Percentiles rank a stretch among this genome's conserved stretches.
These are phyloP conservation scores for Neurospora cerealis DNA, from an alignment of 495 filamentous ascomycete genomes.

Conservation along the genomic window DNA sequence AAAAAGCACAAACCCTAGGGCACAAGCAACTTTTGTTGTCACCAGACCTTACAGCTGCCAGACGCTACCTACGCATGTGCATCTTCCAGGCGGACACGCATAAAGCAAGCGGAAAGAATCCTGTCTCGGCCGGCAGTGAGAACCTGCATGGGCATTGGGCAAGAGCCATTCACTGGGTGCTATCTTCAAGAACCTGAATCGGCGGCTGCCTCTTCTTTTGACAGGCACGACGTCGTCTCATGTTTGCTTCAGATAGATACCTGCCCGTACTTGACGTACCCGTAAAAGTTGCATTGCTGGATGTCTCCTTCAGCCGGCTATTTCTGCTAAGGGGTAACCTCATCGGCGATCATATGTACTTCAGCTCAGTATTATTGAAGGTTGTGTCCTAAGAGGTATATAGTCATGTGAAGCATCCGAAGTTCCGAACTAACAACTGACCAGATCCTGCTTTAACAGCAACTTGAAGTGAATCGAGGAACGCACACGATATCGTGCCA, in stretches of 20 bases:
- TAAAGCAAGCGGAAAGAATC: neutral
- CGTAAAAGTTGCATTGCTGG: neutral
- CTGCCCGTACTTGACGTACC: neutral
- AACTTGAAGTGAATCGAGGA: neutral
- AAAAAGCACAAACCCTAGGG: neutral
- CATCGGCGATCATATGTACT: neutral
- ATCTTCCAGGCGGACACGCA: neutral
- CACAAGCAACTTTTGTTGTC: neutral
- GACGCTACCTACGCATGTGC: neutral
- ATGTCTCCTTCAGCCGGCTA: too few relatives aligned
- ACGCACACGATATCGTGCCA: neutral
- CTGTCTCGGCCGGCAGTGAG: neutral
- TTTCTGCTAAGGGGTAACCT: neutral
- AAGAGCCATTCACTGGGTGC: neutral
- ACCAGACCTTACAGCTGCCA: neutral
- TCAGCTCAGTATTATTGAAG: neutral
- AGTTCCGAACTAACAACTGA: too few relatives aligned
- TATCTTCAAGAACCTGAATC: neutral
- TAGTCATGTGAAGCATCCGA: neutral
- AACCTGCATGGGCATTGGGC: neutral
- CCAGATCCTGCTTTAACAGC: neutral
- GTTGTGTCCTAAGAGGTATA: too few relatives aligned
- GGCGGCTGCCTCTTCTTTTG: neutral
- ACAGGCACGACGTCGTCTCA: neutral
- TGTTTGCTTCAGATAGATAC: neutral